Conservation (phyloP, 306 rosid species). For the Lotus japonicus region DNA sequence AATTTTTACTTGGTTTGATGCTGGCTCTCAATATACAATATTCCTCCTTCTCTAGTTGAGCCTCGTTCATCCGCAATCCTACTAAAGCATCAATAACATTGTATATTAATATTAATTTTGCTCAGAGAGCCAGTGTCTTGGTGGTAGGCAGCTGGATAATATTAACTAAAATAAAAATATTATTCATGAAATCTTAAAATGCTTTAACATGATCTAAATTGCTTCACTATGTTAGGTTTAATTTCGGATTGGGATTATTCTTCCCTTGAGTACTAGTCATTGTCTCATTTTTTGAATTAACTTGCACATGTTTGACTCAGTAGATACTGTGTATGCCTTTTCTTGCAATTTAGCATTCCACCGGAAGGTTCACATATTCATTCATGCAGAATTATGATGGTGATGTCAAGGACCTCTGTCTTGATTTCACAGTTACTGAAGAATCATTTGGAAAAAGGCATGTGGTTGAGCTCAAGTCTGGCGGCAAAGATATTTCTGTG, state of each 20-base stretch:
- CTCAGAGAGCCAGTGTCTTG: background rate
- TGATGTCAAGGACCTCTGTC: slow-evolving; percentile 70
- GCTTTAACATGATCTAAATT: background rate
- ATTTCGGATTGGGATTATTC: background rate
- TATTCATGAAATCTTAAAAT: slow-evolving; percentile 14
- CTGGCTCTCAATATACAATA: background rate
- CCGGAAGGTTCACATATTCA: slow-evolving; percentile 22
- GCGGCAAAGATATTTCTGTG: slow-evolving; percentile 83
- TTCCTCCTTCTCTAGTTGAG: slow-evolving; percentile 13
- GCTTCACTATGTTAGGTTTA: background rate
- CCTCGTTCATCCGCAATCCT: slow-evolving; percentile 7
- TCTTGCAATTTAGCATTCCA: slow-evolving; percentile 13
- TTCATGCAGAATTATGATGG: slow-evolving; percentile 75
- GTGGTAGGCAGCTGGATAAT: slow-evolving; percentile 8
- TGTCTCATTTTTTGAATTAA: background rate
- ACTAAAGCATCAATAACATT: slow-evolving; percentile 2
- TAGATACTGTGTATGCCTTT: slow-evolving; percentile 5
- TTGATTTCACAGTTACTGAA: slow-evolving; percentile 95
- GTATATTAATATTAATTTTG: slow-evolving; percentile 10
- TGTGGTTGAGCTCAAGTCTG: slow-evolving; percentile 78
- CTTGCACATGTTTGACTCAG: background rate
- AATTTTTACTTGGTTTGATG: slow-evolving; percentile 10
- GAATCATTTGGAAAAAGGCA: slow-evolving; percentile 80
- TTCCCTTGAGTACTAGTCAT: slow-evolving; percentile 11
- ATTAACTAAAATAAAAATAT: background rate